Evolutionary conservation across 2,329 filamentous ascomycete genomes (phyloP), one percentile per base, ranked within the genome.

Genomic region (Botrytis squamosa): DNA sequence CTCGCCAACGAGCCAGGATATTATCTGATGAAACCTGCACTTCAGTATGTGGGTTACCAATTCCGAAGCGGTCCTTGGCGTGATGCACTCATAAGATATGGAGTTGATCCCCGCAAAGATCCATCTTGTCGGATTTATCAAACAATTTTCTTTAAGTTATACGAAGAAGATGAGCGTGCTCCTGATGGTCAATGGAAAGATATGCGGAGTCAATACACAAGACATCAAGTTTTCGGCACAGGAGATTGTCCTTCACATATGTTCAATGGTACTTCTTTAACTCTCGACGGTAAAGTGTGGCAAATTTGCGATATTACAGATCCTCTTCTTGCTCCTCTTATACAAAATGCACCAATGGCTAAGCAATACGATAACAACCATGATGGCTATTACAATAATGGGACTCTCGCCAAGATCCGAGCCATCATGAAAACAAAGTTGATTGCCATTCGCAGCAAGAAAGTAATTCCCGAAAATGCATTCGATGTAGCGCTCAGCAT

Each of bases 251-350:
- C 84, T 44, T 91, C 86, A 71, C 95, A 98, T 82, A 85, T 95
- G 1, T 98, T 98, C 82, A 93, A 97, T 75, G 95, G 95, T 65
- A 86, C 90, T 74, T 88, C 87, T 3, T 89, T 95, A 72, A 89
- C 89, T 25, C 88, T 89, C 1, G 94, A 97, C 79, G 94, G 94
- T 57, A 96, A 96, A 79, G 91, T 96, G 68, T 99, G 94, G 92
- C 96, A 98, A 85, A 88, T 97, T 40, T 97, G 94, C 83, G 96
- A 99, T 81, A 91, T 98, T 72, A 92, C 89, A 0, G 95, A 98
- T 79, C 93, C 94, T 0, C 80, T 95, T 1, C 85, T 98, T 1
- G 84, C 85, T 0, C 82, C 85, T 18, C 84, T 98, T 4, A 86
- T 97, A 57, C 87, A 90, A 33, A 88, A 89, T 0, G 85, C 90